phyloP scores from a whole-genome alignment of 176 grass and related monocot species.

The Zizania latifolia region DNA sequence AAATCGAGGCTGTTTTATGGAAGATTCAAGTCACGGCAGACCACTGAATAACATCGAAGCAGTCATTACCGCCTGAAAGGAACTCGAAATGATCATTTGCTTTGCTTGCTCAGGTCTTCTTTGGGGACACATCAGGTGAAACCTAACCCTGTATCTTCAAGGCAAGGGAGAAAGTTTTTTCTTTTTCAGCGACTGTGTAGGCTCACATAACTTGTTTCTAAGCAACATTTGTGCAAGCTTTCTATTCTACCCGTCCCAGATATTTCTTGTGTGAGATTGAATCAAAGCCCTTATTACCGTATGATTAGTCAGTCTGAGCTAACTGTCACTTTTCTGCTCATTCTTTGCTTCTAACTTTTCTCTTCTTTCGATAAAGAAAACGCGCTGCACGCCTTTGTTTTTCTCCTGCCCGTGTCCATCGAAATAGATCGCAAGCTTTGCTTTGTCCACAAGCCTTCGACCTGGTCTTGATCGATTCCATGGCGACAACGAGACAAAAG shows the following conservation, averaged over 20 bases:
- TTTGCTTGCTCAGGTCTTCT: neutral
- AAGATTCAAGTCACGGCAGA: neutral
- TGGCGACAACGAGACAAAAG: conserved; percentile 24
- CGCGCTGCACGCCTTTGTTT: conserved; percentile 17
- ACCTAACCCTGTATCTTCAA: neutral
- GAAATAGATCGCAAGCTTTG: conserved; percentile 28
- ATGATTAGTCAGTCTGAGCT: conserved; percentile 40
- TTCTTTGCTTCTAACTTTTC: conserved; percentile 41
- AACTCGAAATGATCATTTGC: neutral
- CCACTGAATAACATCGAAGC: neutral
- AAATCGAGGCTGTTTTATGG: neutral
- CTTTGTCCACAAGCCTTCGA: conserved; percentile 33
- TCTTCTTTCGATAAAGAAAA: conserved; percentile 39
- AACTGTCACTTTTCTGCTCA: conserved; percentile 25
- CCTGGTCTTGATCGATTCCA: conserved; percentile 16
- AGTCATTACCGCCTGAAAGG: neutral
- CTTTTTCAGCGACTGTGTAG: neutral
- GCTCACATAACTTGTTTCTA: neutral
- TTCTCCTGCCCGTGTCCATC: conserved; percentile 22
- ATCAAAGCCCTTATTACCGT: conserved; percentile 5
- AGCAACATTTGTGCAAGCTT: neutral
- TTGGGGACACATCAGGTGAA: neutral
- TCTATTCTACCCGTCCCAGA: neutral
- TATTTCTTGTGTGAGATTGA: neutral
- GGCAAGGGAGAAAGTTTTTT: neutral